Base-by-base conservation (phyloP, 257 asterid species). In the Lycium ferocissimum region DNA sequence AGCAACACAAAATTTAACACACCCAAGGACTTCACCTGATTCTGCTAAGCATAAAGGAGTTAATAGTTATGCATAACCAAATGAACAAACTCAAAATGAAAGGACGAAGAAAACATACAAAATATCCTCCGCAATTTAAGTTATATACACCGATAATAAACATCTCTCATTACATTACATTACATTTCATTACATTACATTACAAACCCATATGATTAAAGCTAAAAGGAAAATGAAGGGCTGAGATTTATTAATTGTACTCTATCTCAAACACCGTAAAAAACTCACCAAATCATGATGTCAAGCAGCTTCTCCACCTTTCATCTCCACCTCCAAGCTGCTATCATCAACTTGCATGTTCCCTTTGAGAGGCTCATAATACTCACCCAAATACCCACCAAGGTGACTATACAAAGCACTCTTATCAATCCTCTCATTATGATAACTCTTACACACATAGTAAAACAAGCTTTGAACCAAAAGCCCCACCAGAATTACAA, bases 371-470 rank as follows among this genome's bases (percentile, higher is more conserved):
- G 98, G 99, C 91, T 94, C 98, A 84, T 94, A 76, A 51, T 51
- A 95, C 82, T 95, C 99, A 81, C 99, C 99, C 57, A 93, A 97
- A 87, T 95, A 96, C 40, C 98, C 98, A 49, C 99, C 98, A 22
- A 96, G 96, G 89, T 96, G 99, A 90, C 93, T 98, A 82, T 87
- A 91, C 75, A 96, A 84, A 43, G 95, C 99, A 75, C 87, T 85
- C 94, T 94, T 96, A 85, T 96, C 99, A 56, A 96, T 96, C 79
- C 95, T 95, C 71, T 96, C 95, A 83, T 92, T 93, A 87, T 96
- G 99, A 89, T 88, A 94, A 88, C 99, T 96, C 91, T 96, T 96
- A 79, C 99, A 96, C 0, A 96, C 97, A 66, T 94, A 96, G 88
- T 96, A 96, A 87, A 96, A 94, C 90, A 96, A 97, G 79, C 98